Evolutionary conservation across 306 rosid species (phyloP), one percentile per base, ranked within the genome.

Genomic region (Vicia villosa): DNA sequence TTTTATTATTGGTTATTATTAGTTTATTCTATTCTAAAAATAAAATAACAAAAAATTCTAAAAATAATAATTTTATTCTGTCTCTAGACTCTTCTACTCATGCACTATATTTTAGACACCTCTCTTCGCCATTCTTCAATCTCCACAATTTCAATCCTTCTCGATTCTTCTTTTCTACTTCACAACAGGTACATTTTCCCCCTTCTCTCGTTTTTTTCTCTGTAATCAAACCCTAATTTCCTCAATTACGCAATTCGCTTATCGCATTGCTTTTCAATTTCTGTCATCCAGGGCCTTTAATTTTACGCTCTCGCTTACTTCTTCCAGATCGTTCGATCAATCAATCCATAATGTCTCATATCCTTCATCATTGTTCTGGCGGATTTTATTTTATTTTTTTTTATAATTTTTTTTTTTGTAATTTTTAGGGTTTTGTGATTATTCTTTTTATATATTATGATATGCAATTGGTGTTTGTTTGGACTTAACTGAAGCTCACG

Each of bases 401-500:
- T 19, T n/a, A n/a, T n/a, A n/a, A n/a, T n/a, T n/a, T n/a, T n/a
- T 19, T 10, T 51, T 1, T 5, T 12, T 9, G 0, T 37, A 26
- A 40, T 5, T 41, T 14, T 52, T 68, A 63, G 68, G 68, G 59
- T 46, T 67, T 75, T 62, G 40, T 28, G 21, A 56, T 13, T 36
- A 16, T 74, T 17, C 0, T 21, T 15, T 37, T 17, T 32, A n/a
- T 64, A 26, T 1, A 24, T 24, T 38, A 12, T 42, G 38, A 46
- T 38, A 77, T 45, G 69, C 2, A 68, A 20, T 21, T 20, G 5
- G n/a, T 67, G 51, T 17, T 36, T 74, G 76, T 69, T 79, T 80
- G 66, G 61, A 82, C 84, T 84, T 85, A 79, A 87, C 94, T 79
- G 83, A 82, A 81, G 94, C 84, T 66, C 67, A 90, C 86, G 96